Evolutionary conservation across 2,329 filamentous ascomycete genomes (phyloP).

Genomic region (Claviceps pazoutovae): DNA sequence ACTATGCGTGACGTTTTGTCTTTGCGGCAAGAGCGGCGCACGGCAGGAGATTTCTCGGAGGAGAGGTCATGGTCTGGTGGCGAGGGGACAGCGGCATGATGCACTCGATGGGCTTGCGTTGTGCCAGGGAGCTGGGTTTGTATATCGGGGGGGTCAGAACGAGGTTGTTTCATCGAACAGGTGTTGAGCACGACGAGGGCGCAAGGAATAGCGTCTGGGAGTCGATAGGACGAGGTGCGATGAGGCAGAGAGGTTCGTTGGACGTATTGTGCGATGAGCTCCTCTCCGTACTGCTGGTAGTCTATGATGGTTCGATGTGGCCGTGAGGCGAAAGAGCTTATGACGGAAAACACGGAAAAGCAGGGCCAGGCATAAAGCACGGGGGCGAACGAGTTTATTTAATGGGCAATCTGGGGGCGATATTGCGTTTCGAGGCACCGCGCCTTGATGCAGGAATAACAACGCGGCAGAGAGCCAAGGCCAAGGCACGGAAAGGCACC

Average conservation of each 20-base stretch:
- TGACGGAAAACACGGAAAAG: not conserved
- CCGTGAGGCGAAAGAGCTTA: not conserved
- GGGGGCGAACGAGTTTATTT: not conserved
- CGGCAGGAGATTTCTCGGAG: conserved; percentile 1
- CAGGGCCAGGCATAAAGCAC: not conserved
- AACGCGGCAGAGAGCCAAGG: too few species aligned
- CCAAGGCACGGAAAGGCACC: too few species aligned
- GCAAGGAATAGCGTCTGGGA: not conserved
- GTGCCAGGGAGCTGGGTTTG: conserved; percentile 43
- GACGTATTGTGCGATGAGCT: too few species aligned
- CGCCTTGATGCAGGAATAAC: too few species aligned
- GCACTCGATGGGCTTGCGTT: conserved; percentile 41
- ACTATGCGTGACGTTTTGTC: conserved; percentile 29
- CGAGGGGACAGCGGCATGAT: conserved; percentile 15
- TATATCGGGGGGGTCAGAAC: conserved; percentile 37
- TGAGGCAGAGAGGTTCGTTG: too few species aligned
- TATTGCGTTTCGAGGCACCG: too few species aligned
- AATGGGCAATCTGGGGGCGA: not conserved
- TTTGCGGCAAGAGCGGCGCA: not conserved
- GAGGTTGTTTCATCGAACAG: conserved; percentile 50
- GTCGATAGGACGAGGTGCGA: not conserved
- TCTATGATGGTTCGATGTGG: not conserved
- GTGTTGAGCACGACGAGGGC: conserved; percentile 11
- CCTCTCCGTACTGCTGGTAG: too few species aligned
- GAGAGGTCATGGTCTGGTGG: not conserved